Evolutionary conservation across 345 rosid species (phyloP).

Genomic region (Salix purpurea): DNA sequence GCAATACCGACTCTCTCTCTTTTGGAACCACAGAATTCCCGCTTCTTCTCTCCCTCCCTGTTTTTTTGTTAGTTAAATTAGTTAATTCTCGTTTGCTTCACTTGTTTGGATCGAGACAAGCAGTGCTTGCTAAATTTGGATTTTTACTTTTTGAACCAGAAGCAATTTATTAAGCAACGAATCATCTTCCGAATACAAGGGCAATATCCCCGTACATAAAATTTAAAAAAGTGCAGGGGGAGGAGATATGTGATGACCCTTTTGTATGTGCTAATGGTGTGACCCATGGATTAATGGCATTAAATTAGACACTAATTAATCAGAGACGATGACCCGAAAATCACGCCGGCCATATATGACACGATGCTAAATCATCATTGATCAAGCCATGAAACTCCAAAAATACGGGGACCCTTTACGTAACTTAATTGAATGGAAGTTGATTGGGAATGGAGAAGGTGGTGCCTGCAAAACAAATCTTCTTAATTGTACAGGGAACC

Average conservation of each 20-base stretch:
- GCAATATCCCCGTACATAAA: too few relatives aligned
- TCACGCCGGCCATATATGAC: constrained; percentile 32
- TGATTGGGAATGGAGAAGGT: too few relatives aligned
- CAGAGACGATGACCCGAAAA: constrained; percentile 26
- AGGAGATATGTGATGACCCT: too few relatives aligned
- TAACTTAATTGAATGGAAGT: too few relatives aligned
- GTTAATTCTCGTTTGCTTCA: background rate
- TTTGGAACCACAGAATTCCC: constrained; percentile 45
- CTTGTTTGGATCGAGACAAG: background rate
- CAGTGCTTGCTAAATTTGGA: background rate
- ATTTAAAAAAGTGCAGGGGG: too few relatives aligned
- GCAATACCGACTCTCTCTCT: constrained; percentile 10
- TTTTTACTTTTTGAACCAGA: too few relatives aligned
- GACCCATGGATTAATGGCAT: background rate
- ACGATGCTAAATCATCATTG: constrained; percentile 8
- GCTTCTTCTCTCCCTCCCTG: background rate
- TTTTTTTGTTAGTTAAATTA: background rate
- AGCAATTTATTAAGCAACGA: too few relatives aligned
- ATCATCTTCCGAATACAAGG: too few relatives aligned
- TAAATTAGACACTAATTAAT: background rate
- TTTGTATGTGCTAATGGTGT: too few relatives aligned
- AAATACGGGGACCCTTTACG: too few relatives aligned
- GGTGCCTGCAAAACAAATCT: too few relatives aligned
- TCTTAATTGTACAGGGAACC: too few relatives aligned
- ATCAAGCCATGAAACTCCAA: background rate